A percentile compares a stretch with the other conserved stretches of the same genome.
Conservation (phyloP, 1,139 yeast species). For the Diutina siamensis region DNA sequence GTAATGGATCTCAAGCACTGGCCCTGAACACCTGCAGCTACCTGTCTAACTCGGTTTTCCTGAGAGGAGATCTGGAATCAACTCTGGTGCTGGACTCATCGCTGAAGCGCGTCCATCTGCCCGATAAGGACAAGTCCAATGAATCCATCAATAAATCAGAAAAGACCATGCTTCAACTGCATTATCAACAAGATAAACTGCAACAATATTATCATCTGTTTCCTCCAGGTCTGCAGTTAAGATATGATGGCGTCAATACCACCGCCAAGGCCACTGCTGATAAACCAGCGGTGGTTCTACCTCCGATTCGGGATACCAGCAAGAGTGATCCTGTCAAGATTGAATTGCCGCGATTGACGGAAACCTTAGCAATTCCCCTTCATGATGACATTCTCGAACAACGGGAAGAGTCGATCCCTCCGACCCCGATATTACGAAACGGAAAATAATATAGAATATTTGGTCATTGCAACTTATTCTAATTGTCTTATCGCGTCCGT, state of each 20-base stretch:
- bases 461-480: too few relatives aligned
- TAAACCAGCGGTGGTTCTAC: not conserved
- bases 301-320: not conserved
- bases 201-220: not conserved
- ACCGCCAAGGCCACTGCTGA: not conserved
- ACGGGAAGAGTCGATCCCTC: too few relatives aligned
- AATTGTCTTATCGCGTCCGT: too few relatives aligned
- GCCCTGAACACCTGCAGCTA: not conserved
- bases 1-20: too few relatives aligned
- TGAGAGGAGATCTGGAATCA: not conserved
- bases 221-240: not conserved
- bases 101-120: not conserved
- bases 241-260: not conserved
- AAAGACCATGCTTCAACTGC: not conserved
- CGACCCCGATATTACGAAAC: too few relatives aligned
- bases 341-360: not conserved
- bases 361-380: not conserved
- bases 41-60: not conserved
- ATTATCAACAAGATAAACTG: not conserved
- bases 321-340: not conserved
- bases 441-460: too few relatives aligned
- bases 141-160: not conserved
- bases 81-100: constrained; percentile 1
- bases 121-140: not conserved
- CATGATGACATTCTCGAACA: not conserved